A percentile compares a stretch with the other conserved stretches of the same genome.
phyloP scores from a whole-genome alignment of 805 yeast genomes.

The Teunomyces stri region DNA sequence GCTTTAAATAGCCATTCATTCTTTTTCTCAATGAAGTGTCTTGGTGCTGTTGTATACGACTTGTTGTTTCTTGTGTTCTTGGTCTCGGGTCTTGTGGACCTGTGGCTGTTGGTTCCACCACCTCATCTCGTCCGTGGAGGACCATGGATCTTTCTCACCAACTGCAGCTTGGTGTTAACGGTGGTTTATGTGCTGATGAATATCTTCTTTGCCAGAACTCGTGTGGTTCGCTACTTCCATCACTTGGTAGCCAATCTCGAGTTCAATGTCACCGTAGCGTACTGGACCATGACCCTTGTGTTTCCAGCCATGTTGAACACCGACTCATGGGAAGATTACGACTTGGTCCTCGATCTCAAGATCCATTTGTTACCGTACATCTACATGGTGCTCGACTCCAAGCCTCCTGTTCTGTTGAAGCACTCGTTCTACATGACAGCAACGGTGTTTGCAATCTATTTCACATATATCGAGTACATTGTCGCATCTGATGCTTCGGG shows the following conservation, averaged over 20 bases:
- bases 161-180: constrained; percentile 14
- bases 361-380: constrained; percentile 27
- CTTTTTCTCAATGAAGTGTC: not conserved
- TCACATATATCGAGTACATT: constrained; percentile 14
- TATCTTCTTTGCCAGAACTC: not conserved
- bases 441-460: constrained; percentile 13
- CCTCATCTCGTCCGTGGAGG: constrained; percentile 20
- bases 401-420: not conserved
- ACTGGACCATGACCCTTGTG: constrained; percentile 19
- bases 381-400: constrained; percentile 11
- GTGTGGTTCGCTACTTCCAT: constrained; percentile 3
- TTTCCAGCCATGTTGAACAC: constrained; percentile 16
- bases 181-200: constrained; percentile 4
- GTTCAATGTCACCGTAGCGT: constrained; percentile 20
- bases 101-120: constrained; percentile 17
- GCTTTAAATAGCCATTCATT: not conserved
- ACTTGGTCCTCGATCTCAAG: constrained; percentile 17
- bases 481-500: constrained; percentile 5
- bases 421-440: not conserved
- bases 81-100: constrained; percentile 12
- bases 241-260: constrained; percentile 18
- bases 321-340: constrained; percentile 14
- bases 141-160: constrained; percentile 25
- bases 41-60: not conserved
- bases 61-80: constrained; percentile 2